These are phyloP conservation scores for Microbotryum lychnidis-dioicae DNA, from an alignment of 1,284 basidiomycete species.

Conservation along the genomic window DNA sequence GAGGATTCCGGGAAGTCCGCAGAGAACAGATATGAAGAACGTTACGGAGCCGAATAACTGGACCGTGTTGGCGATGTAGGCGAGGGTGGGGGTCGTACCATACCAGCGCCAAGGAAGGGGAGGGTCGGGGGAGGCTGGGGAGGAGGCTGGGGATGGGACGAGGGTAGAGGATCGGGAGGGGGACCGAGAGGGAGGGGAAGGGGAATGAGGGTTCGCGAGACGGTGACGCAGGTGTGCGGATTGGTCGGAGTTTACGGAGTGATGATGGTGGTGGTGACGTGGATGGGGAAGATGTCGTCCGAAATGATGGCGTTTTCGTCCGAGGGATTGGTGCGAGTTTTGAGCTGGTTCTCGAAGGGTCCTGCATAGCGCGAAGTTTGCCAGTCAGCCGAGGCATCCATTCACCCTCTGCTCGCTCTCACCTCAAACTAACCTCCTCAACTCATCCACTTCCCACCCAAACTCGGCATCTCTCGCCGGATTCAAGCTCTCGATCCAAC, in stretches of 20 bases:
- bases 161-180: no score
- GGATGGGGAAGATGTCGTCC: background rate
- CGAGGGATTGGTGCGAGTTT: background rate
- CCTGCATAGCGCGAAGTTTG: no score
- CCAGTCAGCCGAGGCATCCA: no score
- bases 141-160: background rate
- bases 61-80: conserved; percentile 22
- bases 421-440: background rate
- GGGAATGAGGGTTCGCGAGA: background rate
- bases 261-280: background rate
- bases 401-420: no score
- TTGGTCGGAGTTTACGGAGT: background rate
- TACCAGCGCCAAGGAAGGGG: conserved; percentile 18
- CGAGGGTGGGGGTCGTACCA: conserved; percentile 12
- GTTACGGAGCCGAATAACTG: conserved; percentile 21
- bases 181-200: background rate
- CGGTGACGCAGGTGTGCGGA: no score
- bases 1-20: conserved; percentile 24
- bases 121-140: background rate
- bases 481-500: conserved; percentile 24
- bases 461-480: conserved; percentile 15
- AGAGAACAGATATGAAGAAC: conserved; percentile 20
- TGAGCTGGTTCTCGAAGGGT: no score
- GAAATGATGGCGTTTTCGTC: conserved; percentile 1
- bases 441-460: conserved; percentile 9